Conservation (phyloP, 176 grass and related monocot species). For the Triticum aestivum region IWGSC_CS_RefSeq_v2.1 NC_057797.1:722807770-722808269, state of each 20-base stretch:
- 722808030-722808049: neutral
- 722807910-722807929: slow-evolving; percentile 30
- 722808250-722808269: neutral
- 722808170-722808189: neutral
- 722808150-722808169: slow-evolving; percentile 7
- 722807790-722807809: neutral
- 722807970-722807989: neutral
- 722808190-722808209: neutral
- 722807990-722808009: neutral
- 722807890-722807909: slow-evolving; percentile 16
- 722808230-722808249: neutral
- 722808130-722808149: neutral
- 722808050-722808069: neutral
- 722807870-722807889: slow-evolving; percentile 12
- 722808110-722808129: neutral
- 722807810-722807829: neutral
- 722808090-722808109: slow-evolving; percentile 12
- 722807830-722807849: slow-evolving; percentile 23
- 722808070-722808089: neutral
- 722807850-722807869: neutral
- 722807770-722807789: neutral
- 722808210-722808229: neutral
- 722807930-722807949: neutral
- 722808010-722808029: neutral
- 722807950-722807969: neutral